These are phyloP conservation scores for fission yeast (Schizosaccharomyces pombe) DNA, from an alignment of 805 yeast species.

Conservation along the genomic window DNA sequence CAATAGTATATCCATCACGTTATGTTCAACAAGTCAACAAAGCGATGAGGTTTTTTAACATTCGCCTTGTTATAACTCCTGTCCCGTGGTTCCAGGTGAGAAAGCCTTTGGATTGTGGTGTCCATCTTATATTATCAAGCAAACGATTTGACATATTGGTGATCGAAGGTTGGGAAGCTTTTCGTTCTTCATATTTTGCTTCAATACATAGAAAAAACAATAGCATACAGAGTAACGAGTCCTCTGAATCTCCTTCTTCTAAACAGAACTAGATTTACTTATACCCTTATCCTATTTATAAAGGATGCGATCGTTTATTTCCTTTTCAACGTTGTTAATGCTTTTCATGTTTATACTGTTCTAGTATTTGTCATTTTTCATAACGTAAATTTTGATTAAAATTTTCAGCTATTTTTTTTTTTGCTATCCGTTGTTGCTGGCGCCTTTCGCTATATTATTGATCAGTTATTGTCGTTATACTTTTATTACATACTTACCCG, in stretches of 20 bases:
- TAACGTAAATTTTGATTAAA: too few species aligned
- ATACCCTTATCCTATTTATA: too few species aligned
- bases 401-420: too few species aligned
- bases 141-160: background rate
- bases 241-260: background rate
- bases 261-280: too few species aligned
- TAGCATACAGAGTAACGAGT: background rate
- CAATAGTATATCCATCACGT: background rate
- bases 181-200: background rate
- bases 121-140: background rate
- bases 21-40: background rate
- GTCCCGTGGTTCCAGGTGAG: background rate
- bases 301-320: too few species aligned
- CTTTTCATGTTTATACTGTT: too few species aligned
- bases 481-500: too few species aligned
- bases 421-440: too few species aligned
- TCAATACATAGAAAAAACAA: background rate
- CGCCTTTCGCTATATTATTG: too few species aligned
- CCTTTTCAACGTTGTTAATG: too few species aligned
- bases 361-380: too few species aligned
- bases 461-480: too few species aligned
- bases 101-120: background rate
- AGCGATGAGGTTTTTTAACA: background rate
- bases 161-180: slow-evolving; percentile 1
- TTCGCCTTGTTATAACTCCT: background rate